Base-by-base conservation (phyloP, 108 stramenopile genomes). In the Skeletonema marinoi region DNA sequence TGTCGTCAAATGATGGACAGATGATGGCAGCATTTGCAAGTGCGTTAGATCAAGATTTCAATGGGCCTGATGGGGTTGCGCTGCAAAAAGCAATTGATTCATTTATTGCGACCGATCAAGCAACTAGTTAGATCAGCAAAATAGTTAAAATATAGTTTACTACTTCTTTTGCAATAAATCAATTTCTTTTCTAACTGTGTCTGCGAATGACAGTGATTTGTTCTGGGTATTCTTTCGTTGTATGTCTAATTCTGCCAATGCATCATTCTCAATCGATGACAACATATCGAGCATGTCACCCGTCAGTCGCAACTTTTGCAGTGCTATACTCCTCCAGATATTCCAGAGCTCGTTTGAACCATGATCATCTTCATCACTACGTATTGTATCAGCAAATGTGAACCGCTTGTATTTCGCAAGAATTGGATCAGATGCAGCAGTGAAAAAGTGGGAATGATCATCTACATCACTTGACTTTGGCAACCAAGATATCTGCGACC, bases 1-100 rank as follows among this genome's bases (percentile, higher is more conserved):
- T 95, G 78, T 54, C 73, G 10, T 84, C 88, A 12, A 77, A 81
- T 6, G 93, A 92, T 86, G 93, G 93, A 4, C 87, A 94, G 63
- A 61, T 94, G 29, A 81, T 94, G 88, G 90, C 89, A 14, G 82
- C 89, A 2, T 94, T 88, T 86, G 91, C 90, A 5, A 88, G 87
- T 75, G 93, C 90, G 3, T 72, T 94, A 61, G 88, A 92, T 86
- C 82, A 82, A 66, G 93, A 94, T 71, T 91, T 87, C 69, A 68
- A 78, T 10, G 90, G 91, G 0, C 70, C 78, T 17, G 93, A 92
- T 74, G 91, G 93, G 11, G 76, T 68, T 32, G 93, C 90, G 7
- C 71, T 94, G 79, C 79, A 82, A 70, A 80, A 78, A 35, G 54
- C 77, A 16, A 84, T 94, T 9, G 75, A 78, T 61, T 85, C 83